Evolutionary conservation across 495 filamentous ascomycete species (phyloP).

Genomic region (Paragyromitra xinjiangensis): DNA sequence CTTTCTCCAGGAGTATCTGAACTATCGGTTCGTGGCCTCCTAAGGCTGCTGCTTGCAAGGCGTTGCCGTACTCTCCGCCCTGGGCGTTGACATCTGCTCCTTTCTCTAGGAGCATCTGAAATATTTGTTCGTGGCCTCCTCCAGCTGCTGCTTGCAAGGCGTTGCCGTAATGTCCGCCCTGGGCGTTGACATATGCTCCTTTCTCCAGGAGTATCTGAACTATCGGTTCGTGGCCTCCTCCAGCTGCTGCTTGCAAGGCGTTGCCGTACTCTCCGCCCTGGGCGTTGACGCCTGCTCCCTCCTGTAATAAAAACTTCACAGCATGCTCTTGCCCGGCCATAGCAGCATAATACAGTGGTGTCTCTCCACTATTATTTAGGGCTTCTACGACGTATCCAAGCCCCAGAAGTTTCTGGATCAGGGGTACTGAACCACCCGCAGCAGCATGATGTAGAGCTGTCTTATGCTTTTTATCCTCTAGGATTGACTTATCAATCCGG

Average conservation of each 20-base stretch:
- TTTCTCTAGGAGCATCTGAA: not conserved
- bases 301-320: conserved; percentile 38
- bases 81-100: conserved; percentile 1
- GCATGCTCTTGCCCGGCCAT: not conserved
- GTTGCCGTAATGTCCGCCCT: not conserved
- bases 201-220: not conserved
- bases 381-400: conserved; percentile 16
- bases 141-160: not conserved
- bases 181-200: not conserved
- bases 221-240: not conserved
- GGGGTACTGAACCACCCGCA: conserved; percentile 14
- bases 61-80: not conserved
- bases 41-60: not conserved
- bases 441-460: conserved; percentile 27
- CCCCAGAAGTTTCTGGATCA: conserved; percentile 14
- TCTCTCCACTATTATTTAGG: not conserved
- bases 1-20: not conserved
- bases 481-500: not conserved
- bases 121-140: not conserved
- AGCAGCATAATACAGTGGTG: conserved; percentile 28
- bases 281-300: conserved; percentile 56
- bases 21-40: not conserved
- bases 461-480: not conserved
- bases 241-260: not conserved
- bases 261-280: conserved; percentile 32